Evolutionary conservation across 805 yeast genomes (phyloP).

Genomic region (Saturnispora halmiae): DNA sequence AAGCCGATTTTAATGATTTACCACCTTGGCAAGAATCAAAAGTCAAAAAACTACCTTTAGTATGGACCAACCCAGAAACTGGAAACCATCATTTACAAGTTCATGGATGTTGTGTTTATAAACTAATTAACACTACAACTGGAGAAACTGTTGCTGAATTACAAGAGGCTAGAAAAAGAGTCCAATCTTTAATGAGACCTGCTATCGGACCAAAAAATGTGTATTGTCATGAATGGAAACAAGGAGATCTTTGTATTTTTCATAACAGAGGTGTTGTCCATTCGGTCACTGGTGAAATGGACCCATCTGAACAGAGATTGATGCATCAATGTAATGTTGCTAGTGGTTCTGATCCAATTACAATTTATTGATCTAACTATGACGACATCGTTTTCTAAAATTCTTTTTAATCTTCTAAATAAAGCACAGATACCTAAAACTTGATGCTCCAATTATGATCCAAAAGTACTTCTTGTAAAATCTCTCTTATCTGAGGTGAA

Average conservation of each 20-base stretch:
- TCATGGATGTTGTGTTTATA: conserved; percentile 80
- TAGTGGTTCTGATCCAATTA: conserved; percentile 59
- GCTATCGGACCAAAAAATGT: conserved; percentile 66
- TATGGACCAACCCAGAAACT: conserved; percentile 88
- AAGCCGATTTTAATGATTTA: conserved; percentile 52
- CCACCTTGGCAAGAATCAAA: conserved; percentile 80
- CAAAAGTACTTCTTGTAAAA: too few relatives aligned
- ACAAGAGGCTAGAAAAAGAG: conserved; percentile 64
- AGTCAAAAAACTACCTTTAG: conserved; percentile 71
- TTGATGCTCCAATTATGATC: too few relatives aligned
- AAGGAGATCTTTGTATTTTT: conserved; percentile 81
- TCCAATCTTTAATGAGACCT: conserved; percentile 74
- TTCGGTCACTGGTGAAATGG: conserved; percentile 84
- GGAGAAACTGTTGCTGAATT: conserved; percentile 57
- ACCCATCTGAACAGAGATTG: conserved; percentile 64
- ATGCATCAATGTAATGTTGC: conserved; percentile 96
- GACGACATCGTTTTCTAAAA: neutral
- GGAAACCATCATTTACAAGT: conserved; percentile 76
- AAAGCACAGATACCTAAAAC: neutral
- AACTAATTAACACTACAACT: conserved; percentile 41
- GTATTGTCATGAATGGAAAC: conserved; percentile 74
- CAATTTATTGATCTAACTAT: neutral
- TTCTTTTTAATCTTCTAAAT: neutral
- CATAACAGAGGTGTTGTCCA: conserved; percentile 89
- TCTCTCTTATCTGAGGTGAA: too few relatives aligned